Base-by-base conservation (phyloP, 192 early-diverging fungal genomes). In the Kickxella alabastrina region DNA sequence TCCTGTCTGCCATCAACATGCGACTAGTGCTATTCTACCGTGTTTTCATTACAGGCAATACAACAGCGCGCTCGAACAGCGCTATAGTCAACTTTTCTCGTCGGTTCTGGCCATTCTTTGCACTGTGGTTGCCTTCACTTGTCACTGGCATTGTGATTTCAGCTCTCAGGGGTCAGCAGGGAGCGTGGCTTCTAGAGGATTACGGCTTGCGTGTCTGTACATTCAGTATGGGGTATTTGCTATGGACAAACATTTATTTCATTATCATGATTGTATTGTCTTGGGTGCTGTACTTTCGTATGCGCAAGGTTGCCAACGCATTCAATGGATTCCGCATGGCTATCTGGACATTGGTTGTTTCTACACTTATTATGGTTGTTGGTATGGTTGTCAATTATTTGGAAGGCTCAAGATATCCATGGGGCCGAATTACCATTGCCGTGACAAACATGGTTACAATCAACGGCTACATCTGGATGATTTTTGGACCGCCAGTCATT, bases 281-380 rank as follows among this genome's bases (percentile, higher is more conserved):
- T 14, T 68, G 65, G 65, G 22, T 68, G 18, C 48, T 68, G 7
- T 68, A 68, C 29, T 38, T 68, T 22, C 31, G 52, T 8, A 68
- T 68, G 65, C 65, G 65, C 52, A 60, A 43, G 34, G 48, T 68
- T 10, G 65, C 65, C 5, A 45, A 68, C 47, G 65, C 57, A 3
- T 68, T 68, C 37, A 68, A 68, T 27, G 65, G 65, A 10, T 68
- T 68, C 45, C 57, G 65, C 21, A 59, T 68, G 52, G 65, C 65
- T 18, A 50, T 68, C 28, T 68, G 65, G 65, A 68, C 65, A 3
- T 49, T 68, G 40, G 15, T 60, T 29, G 50, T 68, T 28, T 68
- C 60, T 24, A 54, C 65, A 5, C 15, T 31, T 7, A 55, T 41
- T 3, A 52, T 68, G 24, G 14, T 68, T 10, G 35, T 54, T 31